Evolutionary conservation across 352 stramenopile species (phyloP).

Genomic region (Phytophthora agathidicida): DNA sequence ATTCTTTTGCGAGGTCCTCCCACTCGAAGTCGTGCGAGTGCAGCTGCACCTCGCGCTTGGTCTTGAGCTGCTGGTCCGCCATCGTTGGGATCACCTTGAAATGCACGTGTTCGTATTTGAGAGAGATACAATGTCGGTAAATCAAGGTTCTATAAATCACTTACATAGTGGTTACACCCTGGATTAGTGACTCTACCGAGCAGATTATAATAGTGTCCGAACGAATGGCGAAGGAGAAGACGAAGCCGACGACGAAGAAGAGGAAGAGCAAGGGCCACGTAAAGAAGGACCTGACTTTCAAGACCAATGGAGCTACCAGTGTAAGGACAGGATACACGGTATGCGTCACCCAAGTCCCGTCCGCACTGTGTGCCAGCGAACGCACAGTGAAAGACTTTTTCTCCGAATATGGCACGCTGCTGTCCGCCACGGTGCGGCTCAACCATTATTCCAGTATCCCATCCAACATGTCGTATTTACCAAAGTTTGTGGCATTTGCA

Average conservation of each 20-base stretch:
- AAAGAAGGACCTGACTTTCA: slow-evolving; percentile 20
- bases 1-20: slow-evolving; percentile 67
- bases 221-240: slow-evolving; percentile 13
- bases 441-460: not conserved
- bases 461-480: too few relatives aligned
- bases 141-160: not conserved
- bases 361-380: slow-evolving; percentile 64
- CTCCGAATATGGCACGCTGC: slow-evolving; percentile 48
- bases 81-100: not conserved
- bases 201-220: too few relatives aligned
- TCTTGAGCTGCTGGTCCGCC: slow-evolving; percentile 4
- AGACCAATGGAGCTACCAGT: slow-evolving; percentile 2
- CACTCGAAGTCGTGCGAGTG: slow-evolving; percentile 84
- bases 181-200: too few relatives aligned
- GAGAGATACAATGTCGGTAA: not conserved
- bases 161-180: not conserved
- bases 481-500: too few relatives aligned
- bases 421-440: slow-evolving; percentile 50
- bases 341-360: slow-evolving; percentile 62
- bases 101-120: not conserved
- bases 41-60: slow-evolving; percentile 51
- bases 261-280: slow-evolving; percentile 13
- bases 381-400: slow-evolving; percentile 54
- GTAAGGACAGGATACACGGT: slow-evolving; percentile 36
- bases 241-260: too few relatives aligned